Evolutionary conservation across 2,329 filamentous ascomycete genomes (phyloP), one percentile per base, ranked within the genome.

Genomic region (Zasmidium cellare): DNA sequence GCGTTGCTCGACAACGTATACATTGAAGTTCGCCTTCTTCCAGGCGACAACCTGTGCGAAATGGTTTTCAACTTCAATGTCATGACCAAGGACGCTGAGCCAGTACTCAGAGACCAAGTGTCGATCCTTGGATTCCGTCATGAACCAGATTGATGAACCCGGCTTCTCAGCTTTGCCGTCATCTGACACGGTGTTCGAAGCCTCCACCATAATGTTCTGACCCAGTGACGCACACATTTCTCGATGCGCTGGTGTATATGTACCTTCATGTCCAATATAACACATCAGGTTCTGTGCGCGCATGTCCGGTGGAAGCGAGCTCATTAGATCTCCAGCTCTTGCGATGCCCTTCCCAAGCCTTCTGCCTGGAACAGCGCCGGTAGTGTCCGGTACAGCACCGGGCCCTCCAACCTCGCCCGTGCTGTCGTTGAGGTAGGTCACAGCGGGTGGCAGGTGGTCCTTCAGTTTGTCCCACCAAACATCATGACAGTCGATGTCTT

Each of bases 171-270:
- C 75, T 70, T 94, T 90, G 3, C 89, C 90, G 51, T 89, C 81
- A 55, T 87, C 84, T 18, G 84, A 79, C 2, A 85, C 79, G 1
- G 79, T 79, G 46, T 75, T 76, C 0, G 93, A 97, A 1, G 92
- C 87, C 65, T 97, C 91, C 1, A 99, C 92, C 94, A 99, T 97
- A 67, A 99, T 93, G 70, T 99, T 99, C 65, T 99, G 94, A 0
- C 94, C 93, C 12, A 97, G 78, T 35, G 90, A 96, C 12, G 91
- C 94, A 74, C 94, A 99, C 94, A 99, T 99, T 74, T 99, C 94
- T 65, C 91, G 86, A 76, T 99, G 94, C 0, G 92, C 87, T 9
- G 94, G 93, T 0, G 94, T 99, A 70, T 93, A 97, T 1, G 94
- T 99, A 5, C 94, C 94, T 77, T 99, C 94, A 68, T 97, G 93